Conservation (phyloP, 192 early-diverging fungal species). For the Backusella liffmaniae region DNA sequence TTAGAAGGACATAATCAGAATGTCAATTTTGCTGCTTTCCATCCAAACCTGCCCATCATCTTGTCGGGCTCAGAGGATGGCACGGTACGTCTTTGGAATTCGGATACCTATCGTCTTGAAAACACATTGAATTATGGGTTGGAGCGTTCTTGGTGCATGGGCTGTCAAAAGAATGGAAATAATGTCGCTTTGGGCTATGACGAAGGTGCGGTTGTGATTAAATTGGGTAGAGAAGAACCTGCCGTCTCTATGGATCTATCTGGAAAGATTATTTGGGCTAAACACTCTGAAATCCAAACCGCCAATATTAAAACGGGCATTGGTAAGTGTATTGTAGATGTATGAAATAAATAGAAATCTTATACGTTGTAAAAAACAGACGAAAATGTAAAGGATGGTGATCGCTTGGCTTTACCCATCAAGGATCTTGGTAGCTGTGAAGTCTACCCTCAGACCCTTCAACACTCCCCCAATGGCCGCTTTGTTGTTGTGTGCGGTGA, state of each 20-base stretch:
- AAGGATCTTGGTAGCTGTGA: constrained; percentile 99
- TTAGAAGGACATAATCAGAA: constrained; percentile 97
- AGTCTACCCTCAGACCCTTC: constrained; percentile 91
- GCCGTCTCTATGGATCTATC: constrained; percentile 94
- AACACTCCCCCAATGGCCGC: constrained; percentile 97
- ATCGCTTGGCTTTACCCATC: constrained; percentile 74
- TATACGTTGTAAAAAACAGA: constrained; percentile 36
- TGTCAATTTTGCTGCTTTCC: constrained; percentile 86
- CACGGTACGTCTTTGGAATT: constrained; percentile 93
- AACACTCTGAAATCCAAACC: constrained; percentile 94
- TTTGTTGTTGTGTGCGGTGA: constrained; percentile 99
- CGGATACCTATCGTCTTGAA: constrained; percentile 94
- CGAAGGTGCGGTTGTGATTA: constrained; percentile 93
- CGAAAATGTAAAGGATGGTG: constrained; percentile 90
- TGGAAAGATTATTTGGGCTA: constrained; percentile 98
- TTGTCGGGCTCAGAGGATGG: constrained; percentile 95
- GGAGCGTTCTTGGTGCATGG: constrained; percentile 96
- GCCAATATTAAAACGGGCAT: constrained; percentile 86
- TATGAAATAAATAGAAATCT: no score
- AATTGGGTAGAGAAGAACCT: constrained; percentile 94
- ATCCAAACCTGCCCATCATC: constrained; percentile 97
- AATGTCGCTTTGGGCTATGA: constrained; percentile 96
- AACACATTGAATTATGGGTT: constrained; percentile 98
- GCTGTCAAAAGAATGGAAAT: constrained; percentile 82
- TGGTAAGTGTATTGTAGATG: constrained; percentile 31